These are phyloP conservation scores for Trichothecium roseum DNA, from an alignment of 2,329 filamentous ascomycete species.

Conservation along the genomic window DNA sequence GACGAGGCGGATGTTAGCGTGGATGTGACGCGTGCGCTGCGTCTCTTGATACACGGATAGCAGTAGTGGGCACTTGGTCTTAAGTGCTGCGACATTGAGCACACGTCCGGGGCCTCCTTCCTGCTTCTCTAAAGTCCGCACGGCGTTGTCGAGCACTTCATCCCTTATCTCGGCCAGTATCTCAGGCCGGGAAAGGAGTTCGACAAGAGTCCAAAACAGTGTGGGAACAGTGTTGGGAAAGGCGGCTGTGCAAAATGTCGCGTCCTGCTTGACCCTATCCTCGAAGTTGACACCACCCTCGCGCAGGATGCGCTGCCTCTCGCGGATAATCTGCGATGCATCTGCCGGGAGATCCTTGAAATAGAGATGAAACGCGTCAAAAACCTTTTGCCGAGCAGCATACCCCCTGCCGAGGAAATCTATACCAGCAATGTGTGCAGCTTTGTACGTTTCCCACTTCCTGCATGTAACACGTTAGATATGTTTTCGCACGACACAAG, in stretches of 20 bases:
- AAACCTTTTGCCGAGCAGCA: slow-evolving; percentile 8
- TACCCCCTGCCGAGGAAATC: slow-evolving; percentile 5
- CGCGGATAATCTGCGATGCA: slow-evolving; percentile 5
- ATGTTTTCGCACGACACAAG: not conserved
- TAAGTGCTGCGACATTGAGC: slow-evolving; percentile 21
- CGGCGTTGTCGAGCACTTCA: slow-evolving; percentile 20
- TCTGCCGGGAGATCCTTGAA: slow-evolving; percentile 4
- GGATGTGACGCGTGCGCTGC: slow-evolving; percentile 15
- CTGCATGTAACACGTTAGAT: not conserved
- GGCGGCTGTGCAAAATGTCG: slow-evolving; percentile 16
- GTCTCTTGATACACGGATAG: slow-evolving; percentile 25
- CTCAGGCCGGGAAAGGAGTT: slow-evolving; percentile 27
- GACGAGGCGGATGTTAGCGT: slow-evolving; percentile 18
- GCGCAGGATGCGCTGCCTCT: slow-evolving; percentile 5
- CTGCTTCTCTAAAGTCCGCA: not conserved
- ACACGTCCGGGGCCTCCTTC: slow-evolving; percentile 4
- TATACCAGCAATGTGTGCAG: slow-evolving; percentile 4
- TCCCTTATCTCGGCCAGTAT: slow-evolving; percentile 26
- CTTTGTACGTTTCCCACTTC: slow-evolving; percentile 5
- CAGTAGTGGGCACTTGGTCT: slow-evolving; percentile 20
- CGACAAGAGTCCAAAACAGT: slow-evolving; percentile 32
- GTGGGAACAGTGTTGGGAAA: slow-evolving; percentile 31
- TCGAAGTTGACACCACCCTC: slow-evolving; percentile 1
- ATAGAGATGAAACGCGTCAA: slow-evolving; percentile 9
- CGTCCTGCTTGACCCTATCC: slow-evolving; percentile 5